Evolutionary conservation across 768 basidiomycete genomes (phyloP).

Genomic region (Suillus alpinus): DNA sequence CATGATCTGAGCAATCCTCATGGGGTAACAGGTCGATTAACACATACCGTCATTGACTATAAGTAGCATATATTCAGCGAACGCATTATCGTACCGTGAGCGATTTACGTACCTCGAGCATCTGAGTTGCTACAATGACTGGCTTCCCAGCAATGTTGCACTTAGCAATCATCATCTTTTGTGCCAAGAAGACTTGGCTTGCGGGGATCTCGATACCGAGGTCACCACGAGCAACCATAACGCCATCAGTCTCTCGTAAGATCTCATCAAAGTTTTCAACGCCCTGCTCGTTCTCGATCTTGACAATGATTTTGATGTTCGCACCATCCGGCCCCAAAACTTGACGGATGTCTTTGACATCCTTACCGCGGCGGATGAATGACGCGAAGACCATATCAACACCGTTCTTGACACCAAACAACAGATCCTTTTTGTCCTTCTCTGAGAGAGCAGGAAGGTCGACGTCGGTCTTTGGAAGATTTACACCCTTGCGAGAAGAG

Average conservation of each 20-base stretch:
- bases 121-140: slow-evolving; percentile 97
- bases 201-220: slow-evolving; percentile 99
- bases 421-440: slow-evolving; percentile 95
- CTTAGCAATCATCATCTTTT: slow-evolving; percentile 99
- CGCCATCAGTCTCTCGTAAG: slow-evolving; percentile 90
- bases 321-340: slow-evolving; percentile 95
- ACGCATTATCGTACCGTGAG: not conserved
- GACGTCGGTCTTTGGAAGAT: slow-evolving; percentile 96
- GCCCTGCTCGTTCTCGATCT: slow-evolving; percentile 99
- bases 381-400: slow-evolving; percentile 99
- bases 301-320: slow-evolving; percentile 97
- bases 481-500: slow-evolving; percentile 97
- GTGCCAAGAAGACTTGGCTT: slow-evolving; percentile 96
- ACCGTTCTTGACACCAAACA: slow-evolving; percentile 94
- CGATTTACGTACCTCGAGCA: slow-evolving; percentile 76
- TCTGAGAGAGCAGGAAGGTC: slow-evolving; percentile 96
- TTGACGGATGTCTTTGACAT: slow-evolving; percentile 89
- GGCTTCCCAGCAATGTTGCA: slow-evolving; percentile 98
- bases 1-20: slow-evolving; percentile 14
- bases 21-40: not conserved
- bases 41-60: slow-evolving; percentile 89
- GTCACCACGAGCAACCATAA: slow-evolving; percentile 99
- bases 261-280: slow-evolving; percentile 99
- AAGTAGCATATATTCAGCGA: not conserved
- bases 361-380: slow-evolving; percentile 93